These are phyloP conservation scores for Trichoderma oligosporum DNA, from an alignment of 2,329 filamentous ascomycete species.

Conservation along the genomic window DNA sequence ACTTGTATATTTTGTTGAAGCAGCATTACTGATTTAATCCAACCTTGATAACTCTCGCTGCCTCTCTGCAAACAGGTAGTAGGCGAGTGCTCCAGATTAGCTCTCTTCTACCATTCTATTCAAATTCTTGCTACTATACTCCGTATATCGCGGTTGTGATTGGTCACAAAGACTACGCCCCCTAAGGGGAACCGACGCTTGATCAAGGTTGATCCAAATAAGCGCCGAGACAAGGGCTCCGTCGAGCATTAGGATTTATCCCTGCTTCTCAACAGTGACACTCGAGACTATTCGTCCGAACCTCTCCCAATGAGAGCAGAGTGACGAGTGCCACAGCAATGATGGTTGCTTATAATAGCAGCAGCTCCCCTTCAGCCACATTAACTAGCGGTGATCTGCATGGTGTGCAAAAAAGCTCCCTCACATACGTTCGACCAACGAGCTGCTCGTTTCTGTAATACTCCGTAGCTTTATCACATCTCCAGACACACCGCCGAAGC, in stretches of 20 bases:
- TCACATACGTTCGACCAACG: neutral
- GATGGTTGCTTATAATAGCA: neutral
- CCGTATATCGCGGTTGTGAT: too few species aligned
- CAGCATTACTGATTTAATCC: too few species aligned
- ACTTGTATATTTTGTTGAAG: too few species aligned
- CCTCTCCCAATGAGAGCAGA: slow-evolving; percentile 9
- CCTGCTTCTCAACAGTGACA: slow-evolving; percentile 1
- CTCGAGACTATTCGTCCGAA: slow-evolving; percentile 4
- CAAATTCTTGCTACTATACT: neutral
- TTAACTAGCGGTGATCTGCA: slow-evolving; percentile 12
- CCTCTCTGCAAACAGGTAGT: too few species aligned
- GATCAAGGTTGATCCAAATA: neutral
- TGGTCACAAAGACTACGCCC: neutral
- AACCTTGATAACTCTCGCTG: too few species aligned
- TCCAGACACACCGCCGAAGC: slow-evolving; percentile 14
- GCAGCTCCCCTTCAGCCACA: slow-evolving; percentile 1
- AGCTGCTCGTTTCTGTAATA: slow-evolving; percentile 8
- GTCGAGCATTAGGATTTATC: slow-evolving; percentile 1
- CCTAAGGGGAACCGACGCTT: neutral
- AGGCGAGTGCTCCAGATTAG: too few species aligned
- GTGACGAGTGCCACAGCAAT: neutral
- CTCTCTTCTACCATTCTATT: neutral
- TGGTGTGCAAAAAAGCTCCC: neutral
- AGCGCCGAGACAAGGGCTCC: neutral
- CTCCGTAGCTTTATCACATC: slow-evolving; percentile 16